phyloP scores from a whole-genome alignment of 768 basidiomycete species.

The Boletus reticuloceps region DNA sequence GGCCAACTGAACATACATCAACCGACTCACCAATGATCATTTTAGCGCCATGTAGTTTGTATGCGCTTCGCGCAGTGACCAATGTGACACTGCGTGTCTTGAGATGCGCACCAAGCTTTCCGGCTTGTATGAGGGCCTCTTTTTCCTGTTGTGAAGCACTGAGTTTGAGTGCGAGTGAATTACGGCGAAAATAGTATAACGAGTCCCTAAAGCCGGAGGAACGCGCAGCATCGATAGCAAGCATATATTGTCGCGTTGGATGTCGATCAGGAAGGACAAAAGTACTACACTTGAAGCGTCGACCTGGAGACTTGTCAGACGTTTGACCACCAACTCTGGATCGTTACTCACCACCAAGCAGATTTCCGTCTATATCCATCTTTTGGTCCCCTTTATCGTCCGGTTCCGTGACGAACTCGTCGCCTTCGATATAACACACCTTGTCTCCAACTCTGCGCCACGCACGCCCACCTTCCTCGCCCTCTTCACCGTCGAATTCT shows the following conservation, averaged over 20 bases:
- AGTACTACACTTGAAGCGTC: conserved; percentile 85
- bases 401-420: conserved; percentile 82
- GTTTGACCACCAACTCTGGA: background rate
- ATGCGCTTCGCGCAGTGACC: conserved; percentile 88
- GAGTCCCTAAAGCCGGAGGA: conserved; percentile 97
- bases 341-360: conserved; percentile 70
- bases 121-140: conserved; percentile 84
- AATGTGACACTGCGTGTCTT: conserved; percentile 92
- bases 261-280: conserved; percentile 86
- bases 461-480: conserved; percentile 52
- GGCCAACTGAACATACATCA: background rate
- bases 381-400: conserved; percentile 90
- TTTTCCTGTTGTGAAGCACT: conserved; percentile 89
- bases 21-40: conserved; percentile 70
- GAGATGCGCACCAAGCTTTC: conserved; percentile 85
- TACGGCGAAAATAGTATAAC: conserved; percentile 95
- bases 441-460: conserved; percentile 73
- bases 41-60: conserved; percentile 91
- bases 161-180: conserved; percentile 86
- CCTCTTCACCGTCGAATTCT: conserved; percentile 40
- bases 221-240: conserved; percentile 96
- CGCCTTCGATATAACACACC: conserved; percentile 77
- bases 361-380: conserved; percentile 79
- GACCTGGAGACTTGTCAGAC: conserved; percentile 46
- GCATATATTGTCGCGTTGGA: conserved; percentile 84